Percentiles rank a stretch among this genome's conserved stretches.
These are phyloP conservation scores for Avena eriantha DNA, from an alignment of 176 grass and related monocot species.

Conservation along the genomic window DNA sequence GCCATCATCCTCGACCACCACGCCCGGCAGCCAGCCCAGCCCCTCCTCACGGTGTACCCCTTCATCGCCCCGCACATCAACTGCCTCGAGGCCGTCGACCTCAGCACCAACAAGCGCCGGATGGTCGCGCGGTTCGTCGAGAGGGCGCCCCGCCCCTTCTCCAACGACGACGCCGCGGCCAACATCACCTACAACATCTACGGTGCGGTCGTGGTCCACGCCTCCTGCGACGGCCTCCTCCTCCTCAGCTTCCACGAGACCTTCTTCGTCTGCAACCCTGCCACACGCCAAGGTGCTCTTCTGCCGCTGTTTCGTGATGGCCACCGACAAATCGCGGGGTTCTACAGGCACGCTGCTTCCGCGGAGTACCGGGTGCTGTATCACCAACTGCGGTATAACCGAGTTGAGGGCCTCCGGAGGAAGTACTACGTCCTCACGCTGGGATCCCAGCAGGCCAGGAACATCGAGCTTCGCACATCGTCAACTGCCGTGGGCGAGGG, in stretches of 20 bases:
- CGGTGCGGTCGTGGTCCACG: slow-evolving; percentile 21
- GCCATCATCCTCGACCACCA: slow-evolving; percentile 1
- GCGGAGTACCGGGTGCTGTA: slow-evolving; percentile 38
- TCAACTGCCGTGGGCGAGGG: not conserved
- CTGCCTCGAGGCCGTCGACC: slow-evolving; percentile 15
- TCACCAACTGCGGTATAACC: slow-evolving; percentile 7
- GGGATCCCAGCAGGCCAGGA: not conserved
- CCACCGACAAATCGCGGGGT: not conserved
- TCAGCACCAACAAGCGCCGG: not conserved
- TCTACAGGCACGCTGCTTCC: slow-evolving; percentile 26
- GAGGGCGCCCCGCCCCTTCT: not conserved
- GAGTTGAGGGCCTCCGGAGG: not conserved
- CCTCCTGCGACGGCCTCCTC: slow-evolving; percentile 41
- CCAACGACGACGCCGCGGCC: not conserved
- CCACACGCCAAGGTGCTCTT: not conserved
- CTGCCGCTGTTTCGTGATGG: not conserved
- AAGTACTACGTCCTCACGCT: slow-evolving; percentile 33
- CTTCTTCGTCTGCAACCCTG: slow-evolving; percentile 36
- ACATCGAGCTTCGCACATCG: not conserved
- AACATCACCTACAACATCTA: no score
- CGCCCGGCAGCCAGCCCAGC: slow-evolving; percentile 2
- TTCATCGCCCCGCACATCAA: not conserved
- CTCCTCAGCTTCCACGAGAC: not conserved
- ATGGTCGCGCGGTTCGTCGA: not conserved
- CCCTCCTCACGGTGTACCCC: not conserved